These are phyloP conservation scores for Ogataea trehaloabstinens DNA, from an alignment of 805 yeast genomes.

Conservation along the genomic window DNA sequence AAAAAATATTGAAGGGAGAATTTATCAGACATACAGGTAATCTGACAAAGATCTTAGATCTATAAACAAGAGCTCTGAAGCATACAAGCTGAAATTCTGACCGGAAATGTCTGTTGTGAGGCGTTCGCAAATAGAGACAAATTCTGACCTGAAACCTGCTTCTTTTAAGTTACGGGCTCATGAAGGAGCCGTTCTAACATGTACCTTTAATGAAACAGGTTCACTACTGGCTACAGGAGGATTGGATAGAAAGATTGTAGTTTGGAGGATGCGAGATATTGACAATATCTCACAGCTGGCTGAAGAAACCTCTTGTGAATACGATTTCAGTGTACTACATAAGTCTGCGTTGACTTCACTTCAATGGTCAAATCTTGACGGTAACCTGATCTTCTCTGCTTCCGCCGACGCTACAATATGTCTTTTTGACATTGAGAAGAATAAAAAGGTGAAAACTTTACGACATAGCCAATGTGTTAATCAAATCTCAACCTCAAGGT, in stretches of 20 bases:
- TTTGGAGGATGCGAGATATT: constrained; percentile 28
- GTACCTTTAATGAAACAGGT: constrained; percentile 53
- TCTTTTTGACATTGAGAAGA: constrained; percentile 61
- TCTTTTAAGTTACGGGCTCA: constrained; percentile 49
- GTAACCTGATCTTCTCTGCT: constrained; percentile 42
- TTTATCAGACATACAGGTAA: too few relatives aligned
- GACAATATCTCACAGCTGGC: constrained; percentile 3
- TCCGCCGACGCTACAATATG: constrained; percentile 64
- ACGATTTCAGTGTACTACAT: constrained; percentile 32
- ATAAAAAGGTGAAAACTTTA: constrained; percentile 52
- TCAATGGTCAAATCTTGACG: constrained; percentile 48
- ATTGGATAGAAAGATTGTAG: constrained; percentile 44
- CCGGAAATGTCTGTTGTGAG: constrained; percentile 1
- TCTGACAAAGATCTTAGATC: too few relatives aligned
- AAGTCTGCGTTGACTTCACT: constrained; percentile 64
- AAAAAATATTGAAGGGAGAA: too few relatives aligned
- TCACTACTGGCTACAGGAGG: constrained; percentile 60
- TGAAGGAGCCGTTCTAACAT: constrained; percentile 49
- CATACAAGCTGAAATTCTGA: background rate
- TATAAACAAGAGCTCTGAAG: too few relatives aligned
- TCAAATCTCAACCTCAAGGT: constrained; percentile 41
- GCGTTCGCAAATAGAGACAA: too few relatives aligned
- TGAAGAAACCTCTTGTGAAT: constrained; percentile 16
- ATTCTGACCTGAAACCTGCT: too few relatives aligned
- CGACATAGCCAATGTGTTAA: constrained; percentile 44